Evolutionary conservation across 2,329 filamentous ascomycete species (phyloP).

Genomic region (Meredithiella fracta): DNA sequence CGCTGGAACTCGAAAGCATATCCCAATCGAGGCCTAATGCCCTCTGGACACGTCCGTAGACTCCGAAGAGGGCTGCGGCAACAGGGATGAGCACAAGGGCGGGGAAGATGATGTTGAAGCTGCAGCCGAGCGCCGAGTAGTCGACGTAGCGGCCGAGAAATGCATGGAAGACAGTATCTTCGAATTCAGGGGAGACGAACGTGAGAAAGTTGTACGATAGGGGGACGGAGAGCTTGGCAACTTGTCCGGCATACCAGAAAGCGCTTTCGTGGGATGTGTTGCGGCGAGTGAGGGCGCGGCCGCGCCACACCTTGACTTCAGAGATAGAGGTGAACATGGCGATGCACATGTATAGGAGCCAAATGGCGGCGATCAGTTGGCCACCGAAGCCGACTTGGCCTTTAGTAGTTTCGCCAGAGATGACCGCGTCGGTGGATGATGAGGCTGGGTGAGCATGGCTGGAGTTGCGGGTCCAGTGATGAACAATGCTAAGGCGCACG

Average conservation of each 20-base stretch:
- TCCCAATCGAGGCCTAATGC: constrained; percentile 61
- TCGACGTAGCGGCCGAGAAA: constrained; percentile 76
- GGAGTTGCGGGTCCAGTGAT: constrained; percentile 45
- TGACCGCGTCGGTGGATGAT: too few relatives aligned
- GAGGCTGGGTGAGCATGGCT: neutral
- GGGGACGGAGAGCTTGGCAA: constrained; percentile 82
- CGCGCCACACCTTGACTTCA: constrained; percentile 95
- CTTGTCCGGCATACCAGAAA: constrained; percentile 88
- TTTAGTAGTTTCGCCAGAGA: constrained; percentile 27
- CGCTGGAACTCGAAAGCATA: constrained; percentile 55
- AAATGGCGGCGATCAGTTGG: constrained; percentile 67
- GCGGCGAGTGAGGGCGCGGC: constrained; percentile 71
- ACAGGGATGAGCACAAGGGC: constrained; percentile 77
- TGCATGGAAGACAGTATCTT: constrained; percentile 66
- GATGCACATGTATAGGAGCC: constrained; percentile 93
- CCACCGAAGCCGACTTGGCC: constrained; percentile 72
- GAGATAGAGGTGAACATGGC: constrained; percentile 76
- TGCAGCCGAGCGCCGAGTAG: constrained; percentile 62
- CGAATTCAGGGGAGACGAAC: constrained; percentile 57
- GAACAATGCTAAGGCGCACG: constrained; percentile 50
- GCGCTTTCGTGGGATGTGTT: constrained; percentile 88
- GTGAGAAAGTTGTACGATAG: constrained; percentile 94
- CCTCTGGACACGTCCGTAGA: constrained; percentile 69
- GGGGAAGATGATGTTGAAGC: constrained; percentile 80
- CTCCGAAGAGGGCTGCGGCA: constrained; percentile 67